Percentiles rank a stretch among this genome's conserved stretches.
Evolutionary conservation across 2,329 filamentous ascomycete genomes (phyloP).

Genomic region (Fusarium ramigenum): DNA sequence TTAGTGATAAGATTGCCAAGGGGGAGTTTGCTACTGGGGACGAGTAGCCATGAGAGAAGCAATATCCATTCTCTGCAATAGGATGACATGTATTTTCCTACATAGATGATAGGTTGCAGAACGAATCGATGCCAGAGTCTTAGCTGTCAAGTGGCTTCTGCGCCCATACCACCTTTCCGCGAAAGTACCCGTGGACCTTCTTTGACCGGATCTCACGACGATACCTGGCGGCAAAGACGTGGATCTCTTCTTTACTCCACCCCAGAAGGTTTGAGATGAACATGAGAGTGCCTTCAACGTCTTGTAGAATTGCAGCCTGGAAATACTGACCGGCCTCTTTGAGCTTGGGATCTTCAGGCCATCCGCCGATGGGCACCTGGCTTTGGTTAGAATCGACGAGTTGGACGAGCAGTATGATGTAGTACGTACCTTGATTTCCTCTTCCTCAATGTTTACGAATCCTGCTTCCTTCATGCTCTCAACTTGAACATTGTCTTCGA

Average conservation of each 20-base stretch:
- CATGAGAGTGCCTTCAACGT: background rate
- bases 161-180: background rate
- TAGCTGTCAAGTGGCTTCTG: background rate
- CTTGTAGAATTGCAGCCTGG: conserved; percentile 8
- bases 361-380: conserved; percentile 1
- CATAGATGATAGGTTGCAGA: accelerated
- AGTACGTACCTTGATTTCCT: background rate
- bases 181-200: background rate
- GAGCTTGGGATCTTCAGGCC: background rate
- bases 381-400: accelerated
- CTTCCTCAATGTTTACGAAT: background rate
- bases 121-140: accelerated
- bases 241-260: background rate
- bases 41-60: background rate
- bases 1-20: conserved; percentile 6
- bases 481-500: background rate
- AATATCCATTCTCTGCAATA: accelerated
- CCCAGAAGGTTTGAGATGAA: conserved; percentile 2
- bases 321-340: conserved; percentile 10
- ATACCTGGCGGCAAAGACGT: background rate
- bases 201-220: background rate
- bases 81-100: accelerated
- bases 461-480: background rate
- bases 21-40: conserved; percentile 5
- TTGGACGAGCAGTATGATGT: accelerated